phyloP scores from a whole-genome alignment of 2,329 filamentous ascomycete genomes.

The Coniochaeta sp. region DNA sequence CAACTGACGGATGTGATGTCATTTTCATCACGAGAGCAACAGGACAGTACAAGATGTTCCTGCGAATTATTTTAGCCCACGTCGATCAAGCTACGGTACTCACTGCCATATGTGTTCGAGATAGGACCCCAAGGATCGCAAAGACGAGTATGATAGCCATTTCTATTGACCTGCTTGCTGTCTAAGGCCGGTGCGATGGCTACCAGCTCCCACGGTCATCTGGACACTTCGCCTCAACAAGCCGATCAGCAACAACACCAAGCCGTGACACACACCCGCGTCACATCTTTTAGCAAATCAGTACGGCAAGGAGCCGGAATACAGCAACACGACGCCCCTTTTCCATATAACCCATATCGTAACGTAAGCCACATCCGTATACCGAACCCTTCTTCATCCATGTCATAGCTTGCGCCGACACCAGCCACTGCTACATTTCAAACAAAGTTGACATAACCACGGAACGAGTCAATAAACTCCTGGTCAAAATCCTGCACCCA shows the following conservation, averaged over 20 bases:
- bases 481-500: slow-evolving; percentile 16
- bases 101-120: no score
- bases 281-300: not conserved
- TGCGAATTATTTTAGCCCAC: no score
- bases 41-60: no score
- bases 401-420: not conserved
- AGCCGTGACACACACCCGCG: not conserved
- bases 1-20: no score
- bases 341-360: not conserved
- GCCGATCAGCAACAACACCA: not conserved
- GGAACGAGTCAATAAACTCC: slow-evolving; percentile 18
- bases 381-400: not conserved
- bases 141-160: no score
- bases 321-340: not conserved
- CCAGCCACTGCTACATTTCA: slow-evolving; percentile 4
- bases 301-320: not conserved
- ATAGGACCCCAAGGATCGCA: no score
- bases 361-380: not conserved
- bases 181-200: no score
- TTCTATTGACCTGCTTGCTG: no score
- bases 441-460: slow-evolving; percentile 14
- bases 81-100: no score
- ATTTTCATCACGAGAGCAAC: no score
- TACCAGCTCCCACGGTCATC: no score
- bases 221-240: no score